Conservation (phyloP, 305 asterid species). For the Fraxinus sp. region DNA sequence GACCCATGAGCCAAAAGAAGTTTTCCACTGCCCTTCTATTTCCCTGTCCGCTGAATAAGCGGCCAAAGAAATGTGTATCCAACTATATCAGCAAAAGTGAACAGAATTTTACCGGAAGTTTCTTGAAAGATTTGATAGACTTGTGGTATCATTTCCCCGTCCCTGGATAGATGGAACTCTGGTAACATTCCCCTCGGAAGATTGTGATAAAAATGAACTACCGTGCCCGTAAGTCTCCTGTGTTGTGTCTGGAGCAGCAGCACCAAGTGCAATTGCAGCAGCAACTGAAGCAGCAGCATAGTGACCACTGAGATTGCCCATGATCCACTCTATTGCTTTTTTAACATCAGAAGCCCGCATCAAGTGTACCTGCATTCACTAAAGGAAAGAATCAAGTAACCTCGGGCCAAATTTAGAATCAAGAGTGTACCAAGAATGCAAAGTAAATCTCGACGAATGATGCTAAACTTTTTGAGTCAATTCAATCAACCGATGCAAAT, state of each 20-base stretch:
- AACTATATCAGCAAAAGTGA: conserved; percentile 25
- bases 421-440: conserved; percentile 13
- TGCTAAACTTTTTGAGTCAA: not conserved
- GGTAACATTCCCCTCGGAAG: conserved; percentile 44
- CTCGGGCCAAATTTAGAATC: conserved; percentile 38
- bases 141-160: conserved; percentile 65
- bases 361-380: conserved; percentile 98
- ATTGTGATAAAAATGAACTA: conserved; percentile 46
- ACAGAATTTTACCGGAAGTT: conserved; percentile 65
- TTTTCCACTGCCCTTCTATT: not conserved
- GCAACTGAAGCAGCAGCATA: conserved; percentile 98
- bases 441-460: not conserved
- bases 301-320: conserved; percentile 89
- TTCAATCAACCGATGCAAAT: not conserved
- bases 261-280: conserved; percentile 95
- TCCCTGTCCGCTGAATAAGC: not conserved
- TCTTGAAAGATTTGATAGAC: conserved; percentile 64
- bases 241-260: conserved; percentile 71
- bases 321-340: conserved; percentile 91
- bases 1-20: conserved; percentile 4
- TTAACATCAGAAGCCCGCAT: conserved; percentile 93
- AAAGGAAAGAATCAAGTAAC: conserved; percentile 77
- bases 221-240: conserved; percentile 53
- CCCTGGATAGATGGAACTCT: conserved; percentile 48
- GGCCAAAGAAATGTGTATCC: not conserved